Evolutionary conservation across 2,329 filamentous ascomycete species (phyloP), one percentile per base, ranked within the genome.

Genomic region (Claviceps capensis): DNA sequence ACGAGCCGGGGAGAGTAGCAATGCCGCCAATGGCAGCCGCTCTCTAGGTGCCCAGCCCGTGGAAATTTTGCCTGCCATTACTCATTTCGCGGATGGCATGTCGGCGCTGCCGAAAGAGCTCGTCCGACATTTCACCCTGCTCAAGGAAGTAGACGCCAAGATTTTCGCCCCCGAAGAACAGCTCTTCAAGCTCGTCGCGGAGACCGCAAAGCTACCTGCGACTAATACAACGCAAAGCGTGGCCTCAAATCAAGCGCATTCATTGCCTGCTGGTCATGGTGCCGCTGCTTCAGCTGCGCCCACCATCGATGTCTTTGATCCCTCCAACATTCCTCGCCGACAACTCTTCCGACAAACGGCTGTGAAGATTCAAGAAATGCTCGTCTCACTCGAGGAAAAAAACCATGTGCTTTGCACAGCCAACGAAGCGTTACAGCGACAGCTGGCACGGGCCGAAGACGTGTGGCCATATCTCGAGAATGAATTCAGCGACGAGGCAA

Each of bases 81-180:
- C 78, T 11, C 79, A 83, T 69, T 97, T 98, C 66, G 87, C 91
- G 56, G 90, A 97, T 67, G 84, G 89, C 56, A 88, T 97, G 64
- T 84, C 88, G 49, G 90, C 91, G 41, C 79, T 98, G 26, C 93
- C 93, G 4, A 90, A 90, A 67, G 93, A 98, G 71, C 87, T 96
- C 49, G 88, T 95, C 60, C 84, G 89, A 64, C 91, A 98, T 68
- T 95, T 95, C 61, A 96, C 91, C 37, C 78, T 97, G 52, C 76
- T 98, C 59, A 96, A 96, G 67, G 93, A 98, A 71, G 93, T 97
- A 47, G 93, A 98, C 72, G 91, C 91, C 56, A 98, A 98, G 71
- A 86, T 95, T 57, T 93, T 90, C 69, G 83, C 82, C 26, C 86
- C 93, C 6, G 88, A 95, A 66, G 85, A 93, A 60, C 79, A 84